Evolutionary conservation across 73 alveolate species (phyloP), one percentile per base, ranked within the genome.

Genomic region (Breviolum minutum): DNA sequence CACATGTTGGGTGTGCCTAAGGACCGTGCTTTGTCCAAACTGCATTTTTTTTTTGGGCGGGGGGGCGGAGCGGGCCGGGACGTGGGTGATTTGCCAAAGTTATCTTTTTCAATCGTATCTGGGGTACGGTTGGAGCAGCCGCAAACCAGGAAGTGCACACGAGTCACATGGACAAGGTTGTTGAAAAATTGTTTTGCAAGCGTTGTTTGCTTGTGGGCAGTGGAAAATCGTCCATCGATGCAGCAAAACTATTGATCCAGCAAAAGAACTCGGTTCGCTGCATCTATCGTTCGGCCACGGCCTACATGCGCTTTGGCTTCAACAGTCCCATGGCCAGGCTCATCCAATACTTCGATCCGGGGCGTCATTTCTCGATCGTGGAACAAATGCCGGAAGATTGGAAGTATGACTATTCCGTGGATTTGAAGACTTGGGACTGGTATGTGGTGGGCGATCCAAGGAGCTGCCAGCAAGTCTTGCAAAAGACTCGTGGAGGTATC

Each of bases 401-500:
- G 95, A 87, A 87, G 76, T 29, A 87, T 12, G 95, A 87, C 81
- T 87, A 29, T 30, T 63, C 81, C 19, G 66, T n/a, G 95, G 95
- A 87, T 71, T 73, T 87, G 84, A 66, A 87, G 29, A 5, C 95
- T 66, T 87, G 74, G 95, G 95, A 87, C 40, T 87, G 82, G 84
- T 87, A 87, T 54, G n/a, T 87, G 24, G 95, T 87, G 30, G 95
- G 95, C 20, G 83, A 66, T 87, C 95, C 95, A 22, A 71, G 40
- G 26, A 87, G 66, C 17, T 87, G 95, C 26, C 48, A 87, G 95
- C 94, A 87, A 73, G 95, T 87, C 68, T 54, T 71, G 66, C 81
- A 87, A 24, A 87, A 87, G 95, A 87, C 95, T 13, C 95, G 95
- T 20, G 95, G 95, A 87, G 95, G 95, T 40, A 87, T 87, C 95